Evolutionary conservation across 2,329 filamentous ascomycete species (phyloP).

Genomic region (Phialophora chinensis): DNA sequence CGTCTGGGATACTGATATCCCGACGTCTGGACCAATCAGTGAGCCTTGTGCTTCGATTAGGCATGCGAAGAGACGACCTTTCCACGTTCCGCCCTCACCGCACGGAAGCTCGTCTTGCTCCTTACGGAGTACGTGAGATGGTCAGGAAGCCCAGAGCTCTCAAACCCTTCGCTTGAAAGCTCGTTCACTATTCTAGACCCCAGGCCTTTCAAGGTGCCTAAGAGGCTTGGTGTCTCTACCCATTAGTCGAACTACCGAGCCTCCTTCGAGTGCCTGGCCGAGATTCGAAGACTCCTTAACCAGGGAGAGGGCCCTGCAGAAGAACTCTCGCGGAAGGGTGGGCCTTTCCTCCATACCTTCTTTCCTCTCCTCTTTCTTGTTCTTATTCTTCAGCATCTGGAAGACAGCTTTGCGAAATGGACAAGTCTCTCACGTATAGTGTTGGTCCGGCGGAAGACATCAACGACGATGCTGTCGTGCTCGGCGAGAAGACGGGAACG

Average conservation of each 20-base stretch:
- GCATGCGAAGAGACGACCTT: not conserved
- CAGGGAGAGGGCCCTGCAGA: conserved; percentile 9
- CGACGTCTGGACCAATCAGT: conserved; percentile 8
- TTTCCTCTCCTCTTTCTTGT: conserved; percentile 2
- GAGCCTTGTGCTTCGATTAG: not conserved
- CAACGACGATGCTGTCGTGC: conserved; percentile 26
- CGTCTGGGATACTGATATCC: conserved; percentile 13
- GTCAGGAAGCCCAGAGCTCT: not conserved
- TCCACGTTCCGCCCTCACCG: conserved; percentile 4
- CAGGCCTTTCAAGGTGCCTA: not conserved
- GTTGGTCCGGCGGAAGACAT: conserved; percentile 21
- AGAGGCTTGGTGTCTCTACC: not conserved
- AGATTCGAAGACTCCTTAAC: not conserved
- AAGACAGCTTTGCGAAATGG: conserved; percentile 11
- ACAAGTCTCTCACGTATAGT: conserved; percentile 28
- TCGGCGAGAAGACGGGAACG: conserved; percentile 32
- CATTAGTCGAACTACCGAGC: conserved; percentile 9
- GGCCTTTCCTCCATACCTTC: not conserved
- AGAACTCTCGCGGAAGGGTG: not conserved
- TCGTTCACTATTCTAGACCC: not conserved
- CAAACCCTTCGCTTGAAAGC: conserved; percentile 7
- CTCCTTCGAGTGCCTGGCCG: not conserved
- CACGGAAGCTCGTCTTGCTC: conserved; percentile 2
- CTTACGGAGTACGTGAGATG: not conserved
- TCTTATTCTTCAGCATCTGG: conserved; percentile 9